Base-by-base conservation (phyloP, 176 grass and related monocot genomes). In the Oryza glaberrima region DNA sequence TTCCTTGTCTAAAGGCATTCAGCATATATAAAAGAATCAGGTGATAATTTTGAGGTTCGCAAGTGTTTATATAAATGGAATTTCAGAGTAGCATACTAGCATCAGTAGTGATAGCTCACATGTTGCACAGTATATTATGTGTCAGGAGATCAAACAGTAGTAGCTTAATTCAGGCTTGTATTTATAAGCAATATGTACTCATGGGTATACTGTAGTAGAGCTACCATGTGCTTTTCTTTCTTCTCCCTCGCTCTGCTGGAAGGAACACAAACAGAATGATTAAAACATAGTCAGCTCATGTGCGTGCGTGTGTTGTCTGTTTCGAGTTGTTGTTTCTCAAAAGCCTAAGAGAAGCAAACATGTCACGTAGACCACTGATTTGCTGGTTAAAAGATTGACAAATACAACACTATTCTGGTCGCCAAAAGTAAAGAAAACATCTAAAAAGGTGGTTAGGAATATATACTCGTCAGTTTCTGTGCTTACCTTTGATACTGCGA, bases 261-360 rank as follows among this genome's bases (percentile, higher is more conserved):
- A 73, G 30, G 70, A 86, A 47, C 77, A 82, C 30, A 67, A 72
- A 41, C 88, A 87, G 36, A 86, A 90, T 90, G 70, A 83, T 87
- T 74, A 90, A 87, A 87, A 80, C 69, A 80, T 72, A 54, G 84
- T 87, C 89, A 80, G 34, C 63, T 87, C 84, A 68, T 82, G 71
- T 84, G 84, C 81, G 84, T 87, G 89, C 81, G 89, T 83, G 75
- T 90, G 84, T 86, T 86, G 88, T 90, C 83, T 47, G 73, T 82
- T 72, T 77, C 74, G 43, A 77, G 40, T 41, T 8, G 72, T 19
- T 66, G 73, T 78, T 77, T 68, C 60, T 78, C 56, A 86, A 90
- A 86, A 79, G 63, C 80, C 60, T 49, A 75, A 79, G 60, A 77
- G 65, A 75, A 70, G 65, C 41, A 80, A 87, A 58, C 80, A 63